These are phyloP conservation scores for Tubosaeta sp. DNA, from an alignment of 768 basidiomycete species.

Conservation along the genomic window DNA sequence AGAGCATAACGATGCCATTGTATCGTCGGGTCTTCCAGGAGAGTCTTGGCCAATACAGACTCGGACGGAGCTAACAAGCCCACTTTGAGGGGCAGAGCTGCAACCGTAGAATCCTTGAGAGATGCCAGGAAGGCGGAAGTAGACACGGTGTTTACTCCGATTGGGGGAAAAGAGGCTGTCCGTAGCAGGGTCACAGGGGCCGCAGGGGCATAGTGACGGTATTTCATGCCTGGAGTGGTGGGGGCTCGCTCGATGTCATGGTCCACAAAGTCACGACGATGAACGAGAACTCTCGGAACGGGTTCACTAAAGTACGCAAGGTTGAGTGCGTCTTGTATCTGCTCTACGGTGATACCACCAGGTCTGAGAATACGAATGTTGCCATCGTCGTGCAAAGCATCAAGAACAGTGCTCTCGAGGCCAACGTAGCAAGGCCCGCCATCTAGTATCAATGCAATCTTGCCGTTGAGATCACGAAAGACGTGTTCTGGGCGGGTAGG, in stretches of 20 bases:
- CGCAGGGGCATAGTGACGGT: conserved; percentile 91
- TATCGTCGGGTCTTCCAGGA: conserved; percentile 34
- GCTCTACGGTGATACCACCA: conserved; percentile 90
- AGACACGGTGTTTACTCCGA: conserved; percentile 27
- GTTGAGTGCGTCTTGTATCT: conserved; percentile 60
- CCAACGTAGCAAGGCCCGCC: conserved; percentile 91
- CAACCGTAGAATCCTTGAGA: conserved; percentile 27
- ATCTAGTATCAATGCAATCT: conserved; percentile 76
- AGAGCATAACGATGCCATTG: conserved; percentile 56
- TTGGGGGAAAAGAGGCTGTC: conserved; percentile 43
- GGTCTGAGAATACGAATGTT: conserved; percentile 80
- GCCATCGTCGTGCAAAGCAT: conserved; percentile 75
- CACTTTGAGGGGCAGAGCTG: conserved; percentile 36
- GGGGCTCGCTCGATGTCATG: conserved; percentile 70
- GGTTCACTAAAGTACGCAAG: conserved; percentile 35
- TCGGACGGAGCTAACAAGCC: conserved; percentile 69
- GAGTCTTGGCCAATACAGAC: conserved; percentile 35
- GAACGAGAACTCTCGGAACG: conserved; percentile 67
- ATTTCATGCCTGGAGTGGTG: conserved; percentile 99
- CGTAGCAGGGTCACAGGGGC: conserved; percentile 79
- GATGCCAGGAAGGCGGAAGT: conserved; percentile 40
- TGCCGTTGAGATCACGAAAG: conserved; percentile 67
- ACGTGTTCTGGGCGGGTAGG: conserved; percentile 91
- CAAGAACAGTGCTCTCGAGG: conserved; percentile 93
- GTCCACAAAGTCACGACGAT: conserved; percentile 73